Evolutionary conservation across 768 basidiomycete genomes (phyloP).

Genomic region (Leucosporidium yakuticum): DNA sequence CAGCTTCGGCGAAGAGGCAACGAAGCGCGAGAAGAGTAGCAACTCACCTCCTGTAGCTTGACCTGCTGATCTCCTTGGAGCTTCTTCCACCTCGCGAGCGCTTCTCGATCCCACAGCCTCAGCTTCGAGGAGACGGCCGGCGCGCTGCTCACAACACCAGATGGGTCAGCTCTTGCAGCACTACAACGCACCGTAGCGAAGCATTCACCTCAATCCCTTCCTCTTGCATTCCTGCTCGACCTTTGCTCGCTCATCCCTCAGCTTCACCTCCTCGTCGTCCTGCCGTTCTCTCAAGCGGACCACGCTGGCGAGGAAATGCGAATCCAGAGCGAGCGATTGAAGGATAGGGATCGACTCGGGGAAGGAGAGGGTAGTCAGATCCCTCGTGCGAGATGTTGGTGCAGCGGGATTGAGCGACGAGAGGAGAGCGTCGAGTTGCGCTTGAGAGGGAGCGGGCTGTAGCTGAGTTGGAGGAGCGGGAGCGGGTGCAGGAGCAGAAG

Average conservation of each 20-base stretch:
- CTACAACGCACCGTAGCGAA: no score
- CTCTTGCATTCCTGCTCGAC: background rate
- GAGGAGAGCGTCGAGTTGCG: no score
- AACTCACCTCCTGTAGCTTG: background rate
- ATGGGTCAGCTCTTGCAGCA: no score
- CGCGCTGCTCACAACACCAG: no score
- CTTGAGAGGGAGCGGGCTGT: no score
- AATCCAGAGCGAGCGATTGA: slow-evolving; percentile 15
- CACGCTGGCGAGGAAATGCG: slow-evolving; percentile 5
- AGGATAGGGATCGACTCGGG: slow-evolving; percentile 23
- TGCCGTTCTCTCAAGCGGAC: slow-evolving; percentile 25
- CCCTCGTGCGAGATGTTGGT: background rate
- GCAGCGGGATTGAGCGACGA: no score
- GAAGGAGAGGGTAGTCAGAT: slow-evolving; percentile 15
- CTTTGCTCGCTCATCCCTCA: background rate
- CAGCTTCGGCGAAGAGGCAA: no score
- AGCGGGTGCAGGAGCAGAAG: no score
- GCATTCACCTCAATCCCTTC: background rate
- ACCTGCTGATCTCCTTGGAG: background rate
- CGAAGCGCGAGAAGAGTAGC: no score
- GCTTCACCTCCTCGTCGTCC: slow-evolving; percentile 13
- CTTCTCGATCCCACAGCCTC: background rate
- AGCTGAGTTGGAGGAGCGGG: no score
- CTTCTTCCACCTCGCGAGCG: background rate
- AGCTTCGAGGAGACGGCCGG: background rate